phyloP scores from a whole-genome alignment of 495 filamentous ascomycete species.

The Corynascus novoguineensis region DNA sequence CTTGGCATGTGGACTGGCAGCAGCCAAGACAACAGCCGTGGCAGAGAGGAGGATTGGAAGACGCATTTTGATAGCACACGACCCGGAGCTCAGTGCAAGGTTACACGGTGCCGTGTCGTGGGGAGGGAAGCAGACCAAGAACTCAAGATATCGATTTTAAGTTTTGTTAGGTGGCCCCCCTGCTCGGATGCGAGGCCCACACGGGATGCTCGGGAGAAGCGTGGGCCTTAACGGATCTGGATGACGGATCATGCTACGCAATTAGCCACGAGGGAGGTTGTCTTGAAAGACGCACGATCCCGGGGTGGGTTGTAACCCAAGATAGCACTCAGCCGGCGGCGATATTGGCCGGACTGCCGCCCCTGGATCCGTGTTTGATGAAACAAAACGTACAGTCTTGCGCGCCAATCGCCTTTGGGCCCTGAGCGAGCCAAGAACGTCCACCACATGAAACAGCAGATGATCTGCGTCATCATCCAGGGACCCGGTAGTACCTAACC shows the following conservation, averaged over 20 bases:
- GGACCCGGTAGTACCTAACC: too few relatives aligned
- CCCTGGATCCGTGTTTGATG: neutral
- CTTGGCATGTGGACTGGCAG: slow-evolving; percentile 15
- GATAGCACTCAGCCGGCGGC: neutral
- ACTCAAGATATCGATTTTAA: neutral
- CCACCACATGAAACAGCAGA: neutral
- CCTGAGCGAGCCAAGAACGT: neutral
- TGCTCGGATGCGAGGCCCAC: neutral
- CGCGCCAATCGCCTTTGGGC: neutral
- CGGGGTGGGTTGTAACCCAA: neutral
- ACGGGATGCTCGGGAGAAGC: neutral
- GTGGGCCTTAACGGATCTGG: neutral
- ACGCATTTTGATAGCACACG: neutral
- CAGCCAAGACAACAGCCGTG: slow-evolving; percentile 13
- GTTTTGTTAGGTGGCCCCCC: neutral
- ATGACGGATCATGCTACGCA: neutral
- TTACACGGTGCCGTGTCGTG: neutral
- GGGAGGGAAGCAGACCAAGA: neutral
- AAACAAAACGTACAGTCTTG: neutral
- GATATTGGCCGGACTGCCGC: neutral
- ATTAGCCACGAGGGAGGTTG: neutral
- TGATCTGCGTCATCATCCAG: neutral
- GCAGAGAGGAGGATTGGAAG: neutral
- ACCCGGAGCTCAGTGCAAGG: neutral
- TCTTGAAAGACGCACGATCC: neutral